Conservation (phyloP, 2,329 filamentous ascomycete species). For the Talaromyces sp. region DNA sequence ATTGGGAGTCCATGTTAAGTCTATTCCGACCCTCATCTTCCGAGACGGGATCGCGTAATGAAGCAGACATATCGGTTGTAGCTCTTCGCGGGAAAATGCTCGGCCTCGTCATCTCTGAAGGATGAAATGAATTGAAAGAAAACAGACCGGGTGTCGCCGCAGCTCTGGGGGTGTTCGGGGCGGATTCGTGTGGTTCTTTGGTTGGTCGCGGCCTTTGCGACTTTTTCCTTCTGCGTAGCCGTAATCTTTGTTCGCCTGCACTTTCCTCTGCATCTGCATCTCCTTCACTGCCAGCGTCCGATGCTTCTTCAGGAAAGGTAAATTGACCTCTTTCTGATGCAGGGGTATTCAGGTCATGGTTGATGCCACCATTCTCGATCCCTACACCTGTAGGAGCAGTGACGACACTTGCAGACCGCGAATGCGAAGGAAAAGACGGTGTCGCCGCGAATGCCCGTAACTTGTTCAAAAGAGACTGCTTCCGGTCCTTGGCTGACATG, state of each 20-base stretch:
- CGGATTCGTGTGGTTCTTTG: constrained; percentile 54
- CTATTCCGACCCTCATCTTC: constrained; percentile 71
- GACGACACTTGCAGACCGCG: constrained; percentile 48
- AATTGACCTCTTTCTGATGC: constrained; percentile 49
- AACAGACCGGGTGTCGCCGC: constrained; percentile 37
- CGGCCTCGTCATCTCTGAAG: constrained; percentile 34
- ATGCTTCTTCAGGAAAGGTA: constrained; percentile 53
- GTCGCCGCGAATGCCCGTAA: constrained; percentile 68
- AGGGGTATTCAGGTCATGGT: constrained; percentile 41
- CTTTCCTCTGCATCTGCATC: constrained; percentile 84
- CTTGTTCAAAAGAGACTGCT: constrained; percentile 70
- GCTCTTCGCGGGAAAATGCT: constrained; percentile 60
- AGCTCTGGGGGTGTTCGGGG: constrained; percentile 64
- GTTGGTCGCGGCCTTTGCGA: constrained; percentile 61
- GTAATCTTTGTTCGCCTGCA: constrained; percentile 65
- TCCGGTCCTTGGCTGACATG: constrained; percentile 54
- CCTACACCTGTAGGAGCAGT: constrained; percentile 39
- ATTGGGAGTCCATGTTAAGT: constrained; percentile 53
- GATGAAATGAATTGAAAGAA: constrained; percentile 47
- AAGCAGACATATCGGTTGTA: constrained; percentile 59
- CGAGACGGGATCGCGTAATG: constrained; percentile 60
- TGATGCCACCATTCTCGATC: constrained; percentile 34
- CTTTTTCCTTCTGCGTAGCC: constrained; percentile 60
- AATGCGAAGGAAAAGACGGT: constrained; percentile 48
- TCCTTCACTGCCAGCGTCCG: constrained; percentile 63